Evolutionary conservation across 441 rosid genomes (phyloP).

Genomic region (Flueggea neowawraea): DNA sequence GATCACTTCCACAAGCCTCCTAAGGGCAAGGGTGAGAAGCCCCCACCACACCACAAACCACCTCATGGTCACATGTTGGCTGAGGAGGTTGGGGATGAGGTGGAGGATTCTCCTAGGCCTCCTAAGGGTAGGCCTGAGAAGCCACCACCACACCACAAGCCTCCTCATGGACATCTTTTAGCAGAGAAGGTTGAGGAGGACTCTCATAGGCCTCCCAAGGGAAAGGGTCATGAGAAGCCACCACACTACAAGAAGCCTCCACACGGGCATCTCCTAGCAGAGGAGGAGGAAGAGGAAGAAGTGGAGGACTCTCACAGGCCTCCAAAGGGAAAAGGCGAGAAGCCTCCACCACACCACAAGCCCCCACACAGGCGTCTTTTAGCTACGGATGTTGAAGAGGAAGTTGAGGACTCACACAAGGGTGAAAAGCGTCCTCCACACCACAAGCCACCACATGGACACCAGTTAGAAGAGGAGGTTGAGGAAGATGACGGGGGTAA

Average conservation of each 20-base stretch:
- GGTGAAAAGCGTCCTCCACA: neutral
- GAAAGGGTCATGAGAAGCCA: constrained; percentile 17
- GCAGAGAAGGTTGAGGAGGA: constrained; percentile 4
- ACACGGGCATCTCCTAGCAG: too few species aligned
- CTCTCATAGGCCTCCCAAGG: constrained; percentile 3
- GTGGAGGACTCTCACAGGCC: too few species aligned
- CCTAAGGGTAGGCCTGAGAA: neutral
- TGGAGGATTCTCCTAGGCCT: constrained; percentile 7
- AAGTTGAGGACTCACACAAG: neutral
- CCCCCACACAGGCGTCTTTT: neutral
- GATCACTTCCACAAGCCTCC: neutral
- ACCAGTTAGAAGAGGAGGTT: too few species aligned
- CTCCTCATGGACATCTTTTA: neutral
- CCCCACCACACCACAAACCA: neutral
- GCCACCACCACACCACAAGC: too few species aligned
- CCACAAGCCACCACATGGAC: too few species aligned
- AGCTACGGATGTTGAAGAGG: constrained; percentile 4
- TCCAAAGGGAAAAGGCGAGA: too few species aligned
- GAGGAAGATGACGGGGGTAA: too few species aligned
- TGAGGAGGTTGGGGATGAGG: constrained; percentile 3
- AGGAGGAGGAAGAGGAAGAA: too few species aligned
- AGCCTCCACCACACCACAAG: too few species aligned
- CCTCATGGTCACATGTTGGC: constrained; percentile 2
- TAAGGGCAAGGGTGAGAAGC: neutral
- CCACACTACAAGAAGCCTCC: too few species aligned